Base-by-base conservation (phyloP, 2,329 filamentous ascomycete species). In the Colletotrichum magnum region DNA sequence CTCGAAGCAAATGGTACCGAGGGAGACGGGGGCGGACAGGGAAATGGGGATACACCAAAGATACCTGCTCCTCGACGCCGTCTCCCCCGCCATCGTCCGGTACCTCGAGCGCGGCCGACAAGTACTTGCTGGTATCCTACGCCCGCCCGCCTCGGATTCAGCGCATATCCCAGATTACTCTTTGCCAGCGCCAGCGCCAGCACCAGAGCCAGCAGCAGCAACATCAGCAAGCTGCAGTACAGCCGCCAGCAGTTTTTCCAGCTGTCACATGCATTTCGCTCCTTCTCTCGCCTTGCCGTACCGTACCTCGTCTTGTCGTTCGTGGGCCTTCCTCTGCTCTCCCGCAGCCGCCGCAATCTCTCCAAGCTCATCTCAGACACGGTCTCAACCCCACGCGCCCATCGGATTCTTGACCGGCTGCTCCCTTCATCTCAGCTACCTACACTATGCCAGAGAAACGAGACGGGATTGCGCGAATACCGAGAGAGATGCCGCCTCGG, bases 241-340 rank as follows among this genome's bases (percentile, higher is more conserved):
- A 32, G 7, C 28, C 28, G 41, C 28, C 51, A 57, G 43, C 52
- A 58, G 56, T 47, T 18, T 18, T 36, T 52, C 45, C 54, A 65
- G 54, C 43, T 60, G 62, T 69, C 66, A 69, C 66, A 69, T 69
- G 66, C 56, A 60, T 51, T 60, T 60, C 16, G 51, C 62, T 65
- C 32, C 43, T 66, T 21, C 54, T 13, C 36, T 69, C 56, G 28
- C 61, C 36, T 66, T 54, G 24, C 51, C 16, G 56, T 45, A 28
- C 9, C 21, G 32, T 10, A 36, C 32, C 45, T 47, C 13, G 56
- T 52, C 61, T 58, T 60, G 66, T 50, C 47, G 24, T 59, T 66
- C 61, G 28, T 56, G 54, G 66, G 21, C 48, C 54, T 68, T 16
- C 50, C 32, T 45, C 21, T 57, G 16, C 47, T 41, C 54, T n/a